Conservation (phyloP, 148 eudicot species). For the Cornus controversa region DNA sequence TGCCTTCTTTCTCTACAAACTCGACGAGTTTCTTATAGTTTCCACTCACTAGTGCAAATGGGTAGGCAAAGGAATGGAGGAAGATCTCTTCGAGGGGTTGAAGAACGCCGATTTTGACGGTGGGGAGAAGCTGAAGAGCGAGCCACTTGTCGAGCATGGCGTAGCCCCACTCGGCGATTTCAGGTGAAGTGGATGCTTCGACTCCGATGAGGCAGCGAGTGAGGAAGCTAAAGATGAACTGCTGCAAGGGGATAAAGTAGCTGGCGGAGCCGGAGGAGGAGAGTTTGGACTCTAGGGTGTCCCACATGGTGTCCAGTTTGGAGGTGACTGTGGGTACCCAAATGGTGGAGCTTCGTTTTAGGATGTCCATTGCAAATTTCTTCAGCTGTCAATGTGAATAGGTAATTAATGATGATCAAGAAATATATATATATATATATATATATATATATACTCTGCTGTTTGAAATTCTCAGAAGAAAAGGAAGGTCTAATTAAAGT, state of each 20-base stretch:
- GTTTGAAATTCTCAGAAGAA: no score
- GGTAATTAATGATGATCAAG: no score
- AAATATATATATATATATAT: no score
- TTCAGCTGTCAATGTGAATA: constrained; percentile 38
- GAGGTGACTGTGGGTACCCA: constrained; percentile 62
- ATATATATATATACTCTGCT: no score
- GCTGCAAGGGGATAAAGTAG: constrained; percentile 46
- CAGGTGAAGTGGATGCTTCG: constrained; percentile 49
- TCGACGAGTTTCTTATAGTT: constrained; percentile 57
- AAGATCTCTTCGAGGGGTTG: constrained; percentile 86
- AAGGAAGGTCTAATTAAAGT: no score
- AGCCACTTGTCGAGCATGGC: constrained; percentile 68
- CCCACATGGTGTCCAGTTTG: constrained; percentile 80
- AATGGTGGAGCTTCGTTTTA: constrained; percentile 61
- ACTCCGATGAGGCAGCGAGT: constrained; percentile 51
- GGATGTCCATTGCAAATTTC: constrained; percentile 57
- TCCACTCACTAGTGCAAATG: constrained; percentile 59
- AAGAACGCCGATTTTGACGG: constrained; percentile 32
- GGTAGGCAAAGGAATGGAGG: constrained; percentile 76
- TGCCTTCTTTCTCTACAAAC: constrained; percentile 54
- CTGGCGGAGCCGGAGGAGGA: constrained; percentile 35
- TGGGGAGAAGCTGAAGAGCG: constrained; percentile 70
- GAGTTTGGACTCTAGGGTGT: constrained; percentile 47
- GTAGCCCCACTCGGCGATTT: constrained; percentile 51
- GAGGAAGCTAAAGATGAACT: constrained; percentile 70